Percentiles rank a stretch among this genome's conserved stretches.
Evolutionary conservation across 768 basidiomycete genomes (phyloP).

Genomic region (Leccinum rimulosum): DNA sequence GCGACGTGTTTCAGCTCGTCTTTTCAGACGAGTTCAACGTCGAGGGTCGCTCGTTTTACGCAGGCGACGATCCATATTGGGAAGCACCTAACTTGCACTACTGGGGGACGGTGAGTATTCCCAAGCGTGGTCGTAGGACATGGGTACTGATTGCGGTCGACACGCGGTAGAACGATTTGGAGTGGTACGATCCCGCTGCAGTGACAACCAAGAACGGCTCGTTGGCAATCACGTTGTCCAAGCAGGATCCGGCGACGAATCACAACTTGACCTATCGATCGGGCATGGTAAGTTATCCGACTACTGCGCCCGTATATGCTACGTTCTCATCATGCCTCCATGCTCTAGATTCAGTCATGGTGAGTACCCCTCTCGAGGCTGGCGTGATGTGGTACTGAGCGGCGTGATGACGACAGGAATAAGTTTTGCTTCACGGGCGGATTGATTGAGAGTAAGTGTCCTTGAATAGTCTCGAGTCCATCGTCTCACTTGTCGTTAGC

Average conservation of each 20-base stretch:
- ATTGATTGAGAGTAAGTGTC: conserved; percentile 47
- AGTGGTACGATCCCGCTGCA: conserved; percentile 58
- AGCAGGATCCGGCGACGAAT: conserved; percentile 38
- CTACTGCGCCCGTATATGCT: neutral
- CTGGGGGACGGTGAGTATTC: conserved; percentile 51
- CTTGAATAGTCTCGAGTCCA: neutral
- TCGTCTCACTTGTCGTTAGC: conserved; percentile 23
- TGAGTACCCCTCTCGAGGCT: neutral
- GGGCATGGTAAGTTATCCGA: conserved; percentile 31
- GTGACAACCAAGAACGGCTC: conserved; percentile 52
- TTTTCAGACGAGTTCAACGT: conserved; percentile 83
- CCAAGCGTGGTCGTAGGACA: no score
- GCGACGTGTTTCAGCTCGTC: conserved; percentile 47
- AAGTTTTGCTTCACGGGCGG: conserved; percentile 85
- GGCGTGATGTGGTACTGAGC: conserved; percentile 1
- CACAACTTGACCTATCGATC: conserved; percentile 48
- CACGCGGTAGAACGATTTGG: conserved; percentile 36
- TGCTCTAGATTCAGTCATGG: conserved; percentile 32
- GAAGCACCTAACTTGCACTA: conserved; percentile 59
- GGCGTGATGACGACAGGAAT: conserved; percentile 37
- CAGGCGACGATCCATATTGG: conserved; percentile 68
- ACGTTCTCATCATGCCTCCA: conserved; percentile 25
- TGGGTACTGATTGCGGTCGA: conserved; percentile 8
- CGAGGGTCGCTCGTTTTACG: conserved; percentile 69
- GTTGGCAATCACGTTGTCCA: conserved; percentile 48